Evolutionary conservation across 495 filamentous ascomycete species (phyloP), one percentile per base, ranked within the genome.

Genomic region (Hypoxylon intermedium): DNA sequence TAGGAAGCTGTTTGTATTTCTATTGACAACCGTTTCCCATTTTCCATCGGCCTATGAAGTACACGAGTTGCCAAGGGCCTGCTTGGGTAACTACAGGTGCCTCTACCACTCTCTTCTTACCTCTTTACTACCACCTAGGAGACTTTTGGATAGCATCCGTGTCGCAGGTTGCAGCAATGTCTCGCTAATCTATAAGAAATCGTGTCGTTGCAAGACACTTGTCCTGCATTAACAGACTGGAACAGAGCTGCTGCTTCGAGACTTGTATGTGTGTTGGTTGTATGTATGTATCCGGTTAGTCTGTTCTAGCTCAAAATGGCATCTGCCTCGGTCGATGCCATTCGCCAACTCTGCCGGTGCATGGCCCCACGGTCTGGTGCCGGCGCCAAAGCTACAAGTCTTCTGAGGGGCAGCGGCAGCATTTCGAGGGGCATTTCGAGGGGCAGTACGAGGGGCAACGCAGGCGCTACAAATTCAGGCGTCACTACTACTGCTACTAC

Each of bases 341-440:
- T 70, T 68, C 58, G 68, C 36, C 65, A 40, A 30, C 23, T 67
- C 31, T 15, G 46, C 47, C 65, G 68, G 42, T 30, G 57, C 23
- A 41, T 44, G 37, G 49, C 33, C 23, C 56, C 57, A 37, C 56
- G 51, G 34, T 53, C 45, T 43, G 44, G 57, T 42, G n/a, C n/a
- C n/a, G 37, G 40, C 30, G 33, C 42, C 9, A 33, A 18, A 43
- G 40, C 31, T 31, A 34, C 9, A 58, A 48, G 49, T 40, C 36
- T 46, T 11, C 40, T 50, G 58, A 67, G 51, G 63, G 53, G 67
- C 51, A 47, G 4, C 7, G 30, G 4, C n/a, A n/a, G n/a, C n/a
- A n/a, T n/a, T n/a, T n/a, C n/a, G 47, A 42, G 21, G 21, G 46
- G 9, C 21, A 11, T 12, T n/a, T 34, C 7, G 31, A 34, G 31